A percentile compares a stretch with the other conserved stretches of the same genome.
phyloP scores from a whole-genome alignment of 2,329 filamentous ascomycete species.

The Dissoconium aciculare region DNA sequence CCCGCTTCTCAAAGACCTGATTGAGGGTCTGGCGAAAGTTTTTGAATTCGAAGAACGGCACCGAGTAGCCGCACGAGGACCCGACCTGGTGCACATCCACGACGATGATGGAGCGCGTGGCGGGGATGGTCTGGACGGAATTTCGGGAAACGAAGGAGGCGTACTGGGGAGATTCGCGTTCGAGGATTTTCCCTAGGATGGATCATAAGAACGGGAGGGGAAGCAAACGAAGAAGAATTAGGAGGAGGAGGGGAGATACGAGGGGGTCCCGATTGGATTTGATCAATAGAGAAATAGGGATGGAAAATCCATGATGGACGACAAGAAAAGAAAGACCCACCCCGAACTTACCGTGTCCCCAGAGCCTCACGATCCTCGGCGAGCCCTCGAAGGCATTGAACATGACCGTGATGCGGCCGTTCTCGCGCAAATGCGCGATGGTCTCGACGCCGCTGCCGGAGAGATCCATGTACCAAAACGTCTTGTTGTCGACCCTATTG shows the following conservation, averaged over 20 bases:
- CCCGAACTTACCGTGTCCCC: slow-evolving; percentile 23
- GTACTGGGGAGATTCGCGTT: slow-evolving; percentile 25
- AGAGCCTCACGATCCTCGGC: slow-evolving; percentile 30
- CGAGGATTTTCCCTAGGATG: slow-evolving; percentile 19
- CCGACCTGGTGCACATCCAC: slow-evolving; percentile 32
- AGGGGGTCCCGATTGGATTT: no score
- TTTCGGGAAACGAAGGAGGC: slow-evolving; percentile 22
- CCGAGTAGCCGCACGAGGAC: slow-evolving; percentile 29
- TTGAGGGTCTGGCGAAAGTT: slow-evolving; percentile 27
- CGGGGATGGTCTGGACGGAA: slow-evolving; percentile 24
- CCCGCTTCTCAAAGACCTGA: slow-evolving; percentile 28
- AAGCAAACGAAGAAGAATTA: no score
- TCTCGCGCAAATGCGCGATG: slow-evolving; percentile 30
- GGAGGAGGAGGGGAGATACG: no score
- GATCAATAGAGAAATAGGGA: no score
- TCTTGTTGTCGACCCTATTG: slow-evolving; percentile 19
- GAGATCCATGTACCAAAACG: slow-evolving; percentile 34
- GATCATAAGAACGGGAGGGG: not conserved
- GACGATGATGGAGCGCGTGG: slow-evolving; percentile 27
- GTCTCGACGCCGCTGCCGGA: slow-evolving; percentile 32
- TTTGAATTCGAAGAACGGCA: slow-evolving; percentile 32
- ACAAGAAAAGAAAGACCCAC: no score
- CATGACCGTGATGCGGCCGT: slow-evolving; percentile 30
- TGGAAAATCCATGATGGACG: no score
- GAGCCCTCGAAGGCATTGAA: slow-evolving; percentile 31